Conservation (phyloP, 1,139 yeast genomes). For the Torulaspora pretoriensis region DNA sequence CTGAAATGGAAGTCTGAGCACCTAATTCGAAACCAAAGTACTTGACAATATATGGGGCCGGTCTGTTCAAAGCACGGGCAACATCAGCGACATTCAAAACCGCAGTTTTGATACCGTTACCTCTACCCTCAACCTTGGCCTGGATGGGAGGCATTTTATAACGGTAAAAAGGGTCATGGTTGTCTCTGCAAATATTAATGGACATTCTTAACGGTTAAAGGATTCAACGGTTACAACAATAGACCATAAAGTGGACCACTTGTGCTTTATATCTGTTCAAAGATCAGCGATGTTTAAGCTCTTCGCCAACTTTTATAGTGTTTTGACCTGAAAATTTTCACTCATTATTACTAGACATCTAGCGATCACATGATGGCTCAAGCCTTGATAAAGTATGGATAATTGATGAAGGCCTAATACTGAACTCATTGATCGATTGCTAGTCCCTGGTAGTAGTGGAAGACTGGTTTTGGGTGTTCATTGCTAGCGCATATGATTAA, state of each 20-base stretch:
- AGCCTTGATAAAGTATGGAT: too few species aligned
- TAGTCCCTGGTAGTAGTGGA: not conserved
- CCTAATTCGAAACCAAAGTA: constrained; percentile 96
- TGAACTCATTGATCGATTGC: not conserved
- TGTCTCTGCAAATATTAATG: constrained; percentile 93
- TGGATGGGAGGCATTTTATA: constrained; percentile 98
- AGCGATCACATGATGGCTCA: too few species aligned
- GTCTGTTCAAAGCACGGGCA: constrained; percentile 91
- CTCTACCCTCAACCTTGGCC: constrained; percentile 97
- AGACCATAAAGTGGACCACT: constrained; percentile 1
- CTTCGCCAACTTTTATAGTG: not conserved
- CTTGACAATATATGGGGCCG: constrained; percentile 85
- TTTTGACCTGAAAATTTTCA: constrained; percentile 15
- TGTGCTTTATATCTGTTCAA: not conserved
- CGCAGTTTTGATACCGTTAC: constrained; percentile 98
- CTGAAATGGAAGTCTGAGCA: constrained; percentile 85
- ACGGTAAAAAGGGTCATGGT: constrained; percentile 97
- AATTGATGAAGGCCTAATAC: not conserved
- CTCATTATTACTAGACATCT: not conserved
- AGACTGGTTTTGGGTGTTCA: not conserved
- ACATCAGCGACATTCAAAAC: constrained; percentile 87
- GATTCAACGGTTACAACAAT: not conserved
- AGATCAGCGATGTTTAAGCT: not conserved
- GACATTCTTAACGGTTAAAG: constrained; percentile 50
- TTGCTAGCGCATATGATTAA: not conserved